Evolutionary conservation across 2,329 filamentous ascomycete genomes (phyloP).

Genomic region (Hymenoscyphus occultus): DNA sequence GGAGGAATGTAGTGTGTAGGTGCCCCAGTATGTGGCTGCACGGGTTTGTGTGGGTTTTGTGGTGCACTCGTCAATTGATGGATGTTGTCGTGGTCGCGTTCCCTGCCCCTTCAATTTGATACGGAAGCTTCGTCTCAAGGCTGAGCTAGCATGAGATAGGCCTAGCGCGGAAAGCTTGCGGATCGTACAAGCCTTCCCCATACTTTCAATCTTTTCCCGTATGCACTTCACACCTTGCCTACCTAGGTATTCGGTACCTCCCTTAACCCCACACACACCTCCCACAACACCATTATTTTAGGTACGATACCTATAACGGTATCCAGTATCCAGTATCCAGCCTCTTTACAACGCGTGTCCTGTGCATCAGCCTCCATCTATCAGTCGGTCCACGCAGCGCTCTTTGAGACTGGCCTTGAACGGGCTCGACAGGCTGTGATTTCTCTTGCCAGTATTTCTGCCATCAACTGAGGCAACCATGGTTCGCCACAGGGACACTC

Average conservation of each 20-base stretch:
- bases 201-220: no score
- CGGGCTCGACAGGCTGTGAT: neutral
- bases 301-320: no score
- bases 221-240: no score
- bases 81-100: neutral
- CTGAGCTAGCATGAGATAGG: neutral
- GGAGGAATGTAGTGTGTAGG: neutral
- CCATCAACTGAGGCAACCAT: slow-evolving; percentile 44
- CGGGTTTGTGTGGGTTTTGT: neutral
- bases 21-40: neutral
- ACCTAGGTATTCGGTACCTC: no score
- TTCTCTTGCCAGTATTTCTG: slow-evolving; percentile 42
- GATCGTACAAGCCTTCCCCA: no score
- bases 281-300: no score
- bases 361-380: neutral
- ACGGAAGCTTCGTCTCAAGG: slow-evolving; percentile 1
- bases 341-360: neutral
- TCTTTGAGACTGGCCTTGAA: neutral
- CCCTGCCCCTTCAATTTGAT: slow-evolving; percentile 7
- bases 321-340: no score
- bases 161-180: no score
- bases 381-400: neutral
- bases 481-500: slow-evolving; percentile 60
- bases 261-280: no score
- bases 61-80: neutral